phyloP scores from a whole-genome alignment of 371 early-diverging fungal species.

The Mortierella sp. region DNA sequence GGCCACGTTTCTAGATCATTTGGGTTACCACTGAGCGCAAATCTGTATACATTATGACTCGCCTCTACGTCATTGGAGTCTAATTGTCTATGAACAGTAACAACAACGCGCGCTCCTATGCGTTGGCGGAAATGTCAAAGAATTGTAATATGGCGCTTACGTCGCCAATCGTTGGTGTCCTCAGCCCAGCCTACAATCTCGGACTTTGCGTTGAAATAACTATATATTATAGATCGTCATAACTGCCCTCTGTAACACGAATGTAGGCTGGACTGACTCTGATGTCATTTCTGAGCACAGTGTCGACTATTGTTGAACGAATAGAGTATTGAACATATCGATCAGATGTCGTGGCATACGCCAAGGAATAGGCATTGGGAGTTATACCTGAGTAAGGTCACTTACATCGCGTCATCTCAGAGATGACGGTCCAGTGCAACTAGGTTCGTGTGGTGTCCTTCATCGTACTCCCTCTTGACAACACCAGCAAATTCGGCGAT shows the following conservation, averaged over 20 bases:
- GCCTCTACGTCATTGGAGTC: conserved; percentile 10
- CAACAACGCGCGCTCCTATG: conserved; percentile 29
- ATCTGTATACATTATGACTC: conserved; percentile 7
- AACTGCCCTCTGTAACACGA: conserved; percentile 65
- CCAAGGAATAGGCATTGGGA: no score
- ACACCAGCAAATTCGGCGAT: conserved; percentile 37
- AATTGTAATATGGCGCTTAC: conserved; percentile 5
- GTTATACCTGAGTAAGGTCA: neutral
- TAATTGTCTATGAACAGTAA: conserved; percentile 36
- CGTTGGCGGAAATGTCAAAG: neutral
- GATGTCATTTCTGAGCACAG: conserved; percentile 27
- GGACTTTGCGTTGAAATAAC: conserved; percentile 58
- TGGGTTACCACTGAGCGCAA: neutral
- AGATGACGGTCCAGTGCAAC: neutral
- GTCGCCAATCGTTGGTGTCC: conserved; percentile 64
- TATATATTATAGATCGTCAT: conserved; percentile 31
- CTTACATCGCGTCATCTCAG: conserved; percentile 41
- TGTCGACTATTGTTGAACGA: conserved; percentile 24
- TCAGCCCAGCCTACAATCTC: conserved; percentile 63
- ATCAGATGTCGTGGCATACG: no score
- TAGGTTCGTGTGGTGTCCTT: conserved; percentile 62
- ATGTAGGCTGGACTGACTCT: conserved; percentile 38
- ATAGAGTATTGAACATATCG: neutral
- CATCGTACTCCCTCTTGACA: conserved; percentile 54
- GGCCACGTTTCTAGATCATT: conserved; percentile 19